A percentile compares a stretch with the other conserved stretches of the same genome.
These are phyloP conservation scores for Chaetomiaceae sp. DNA, from an alignment of 2,329 filamentous ascomycete species.

Conservation along the genomic window DNA sequence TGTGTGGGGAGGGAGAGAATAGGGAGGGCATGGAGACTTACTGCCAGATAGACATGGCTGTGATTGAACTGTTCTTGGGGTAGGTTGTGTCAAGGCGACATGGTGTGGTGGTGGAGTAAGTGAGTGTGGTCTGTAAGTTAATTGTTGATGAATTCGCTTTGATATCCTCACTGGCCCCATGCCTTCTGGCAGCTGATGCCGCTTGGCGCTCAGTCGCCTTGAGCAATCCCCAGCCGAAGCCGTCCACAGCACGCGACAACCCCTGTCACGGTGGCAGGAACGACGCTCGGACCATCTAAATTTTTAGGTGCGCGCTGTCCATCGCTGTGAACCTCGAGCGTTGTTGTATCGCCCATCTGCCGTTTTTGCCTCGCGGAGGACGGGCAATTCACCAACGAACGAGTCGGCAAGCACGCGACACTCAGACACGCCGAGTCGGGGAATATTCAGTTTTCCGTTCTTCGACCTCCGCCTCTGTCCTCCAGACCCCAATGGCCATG, in stretches of 20 bases:
- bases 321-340: constrained; percentile 6
- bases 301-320: constrained; percentile 18
- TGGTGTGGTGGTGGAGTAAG: not conserved
- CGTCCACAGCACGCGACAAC: too few species aligned
- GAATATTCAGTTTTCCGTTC: not conserved
- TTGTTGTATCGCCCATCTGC: not conserved
- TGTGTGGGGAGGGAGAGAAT: too few species aligned
- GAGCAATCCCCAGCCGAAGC: too few species aligned
- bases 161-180: too few species aligned
- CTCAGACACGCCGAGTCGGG: not conserved
- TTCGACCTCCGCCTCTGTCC: not conserved
- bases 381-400: constrained; percentile 1
- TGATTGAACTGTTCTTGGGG: not conserved
- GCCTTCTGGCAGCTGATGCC: not conserved
- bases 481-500: constrained; percentile 14
- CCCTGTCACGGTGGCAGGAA: too few species aligned
- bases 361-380: not conserved
- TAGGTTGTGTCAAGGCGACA: not conserved
- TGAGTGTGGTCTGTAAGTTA: too few species aligned
- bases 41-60: constrained; percentile 28
- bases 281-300: constrained; percentile 25
- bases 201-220: too few species aligned
- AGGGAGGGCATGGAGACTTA: constrained; percentile 8
- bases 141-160: too few species aligned
- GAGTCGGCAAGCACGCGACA: not conserved